phyloP scores from a whole-genome alignment of 2,329 filamentous ascomycete species.

The Hypoxylon sp. region DNA sequence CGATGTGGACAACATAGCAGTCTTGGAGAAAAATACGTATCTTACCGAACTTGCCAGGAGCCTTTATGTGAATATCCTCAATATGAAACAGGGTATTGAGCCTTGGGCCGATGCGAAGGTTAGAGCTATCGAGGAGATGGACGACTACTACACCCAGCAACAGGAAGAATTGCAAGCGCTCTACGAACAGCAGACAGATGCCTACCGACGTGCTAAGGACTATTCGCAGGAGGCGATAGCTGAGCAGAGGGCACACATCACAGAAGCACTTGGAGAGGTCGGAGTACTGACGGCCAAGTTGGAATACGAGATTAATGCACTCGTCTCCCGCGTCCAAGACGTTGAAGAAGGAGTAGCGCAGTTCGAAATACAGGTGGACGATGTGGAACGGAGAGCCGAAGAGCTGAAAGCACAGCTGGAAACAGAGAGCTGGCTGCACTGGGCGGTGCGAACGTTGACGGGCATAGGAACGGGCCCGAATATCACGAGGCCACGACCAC shows the following conservation, averaged over 20 bases:
- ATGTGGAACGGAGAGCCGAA: slow-evolving; percentile 75
- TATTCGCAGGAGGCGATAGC: slow-evolving; percentile 77
- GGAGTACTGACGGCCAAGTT: slow-evolving; percentile 86
- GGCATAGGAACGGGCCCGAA: slow-evolving; percentile 73
- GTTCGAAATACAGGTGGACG: slow-evolving; percentile 83
- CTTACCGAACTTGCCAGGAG: slow-evolving; percentile 68
- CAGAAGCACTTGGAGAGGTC: slow-evolving; percentile 81
- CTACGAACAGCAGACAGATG: slow-evolving; percentile 79
- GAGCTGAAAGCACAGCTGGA: slow-evolving; percentile 74
- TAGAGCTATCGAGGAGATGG: slow-evolving; percentile 69
- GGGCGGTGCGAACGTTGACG: slow-evolving; percentile 73
- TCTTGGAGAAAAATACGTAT: slow-evolving; percentile 37
- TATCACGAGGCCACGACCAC: slow-evolving; percentile 59
- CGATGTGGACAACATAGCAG: slow-evolving; percentile 49
- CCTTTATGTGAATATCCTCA: slow-evolving; percentile 67
- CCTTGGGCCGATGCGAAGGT: slow-evolving; percentile 75
- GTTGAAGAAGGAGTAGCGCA: slow-evolving; percentile 86
- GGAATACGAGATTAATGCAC: slow-evolving; percentile 88
- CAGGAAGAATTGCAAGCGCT: slow-evolving; percentile 75
- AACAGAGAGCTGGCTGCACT: slow-evolving; percentile 75
- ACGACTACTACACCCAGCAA: slow-evolving; percentile 73
- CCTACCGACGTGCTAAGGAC: slow-evolving; percentile 77
- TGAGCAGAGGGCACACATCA: slow-evolving; percentile 77
- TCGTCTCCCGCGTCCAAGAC: slow-evolving; percentile 86
- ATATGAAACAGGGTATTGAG: slow-evolving; percentile 67